A percentile compares a stretch with the other conserved stretches of the same genome.
Evolutionary conservation across 192 early-diverging fungal genomes (phyloP).

Genomic region (Podochytrium sp.): DNA sequence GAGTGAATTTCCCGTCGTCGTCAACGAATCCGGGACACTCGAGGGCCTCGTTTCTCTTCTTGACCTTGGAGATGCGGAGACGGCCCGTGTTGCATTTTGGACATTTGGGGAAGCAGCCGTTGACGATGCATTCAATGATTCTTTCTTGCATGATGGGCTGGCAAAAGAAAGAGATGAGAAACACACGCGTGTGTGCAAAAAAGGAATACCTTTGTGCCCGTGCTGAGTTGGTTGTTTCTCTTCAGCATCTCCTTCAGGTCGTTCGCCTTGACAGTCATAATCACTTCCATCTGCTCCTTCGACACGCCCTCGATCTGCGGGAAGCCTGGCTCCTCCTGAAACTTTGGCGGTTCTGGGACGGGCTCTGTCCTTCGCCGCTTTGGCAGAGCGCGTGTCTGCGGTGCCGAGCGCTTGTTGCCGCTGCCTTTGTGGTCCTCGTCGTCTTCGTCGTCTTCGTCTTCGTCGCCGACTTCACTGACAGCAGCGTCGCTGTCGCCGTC

Average conservation of each 20-base stretch:
- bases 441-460: background rate
- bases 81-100: constrained; percentile 9
- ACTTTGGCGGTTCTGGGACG: background rate
- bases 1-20: constrained; percentile 8
- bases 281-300: background rate
- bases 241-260: constrained; percentile 3
- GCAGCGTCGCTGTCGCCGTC: background rate
- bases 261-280: background rate
- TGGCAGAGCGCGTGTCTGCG: background rate
- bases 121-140: background rate
- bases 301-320: background rate
- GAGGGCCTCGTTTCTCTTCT: background rate
- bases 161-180: too few species aligned
- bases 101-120: constrained; percentile 9
- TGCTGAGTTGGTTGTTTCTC: background rate
- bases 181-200: too few species aligned
- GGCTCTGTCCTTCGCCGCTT: background rate
- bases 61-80: background rate
- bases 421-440: background rate
- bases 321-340: background rate
- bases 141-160: background rate
- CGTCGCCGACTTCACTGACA: background rate
- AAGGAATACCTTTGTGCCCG: background rate
- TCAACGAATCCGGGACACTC: constrained; percentile 10
- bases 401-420: background rate